Base-by-base conservation (phyloP, 345 rosid genomes). In the Heritiera littoralis region DNA sequence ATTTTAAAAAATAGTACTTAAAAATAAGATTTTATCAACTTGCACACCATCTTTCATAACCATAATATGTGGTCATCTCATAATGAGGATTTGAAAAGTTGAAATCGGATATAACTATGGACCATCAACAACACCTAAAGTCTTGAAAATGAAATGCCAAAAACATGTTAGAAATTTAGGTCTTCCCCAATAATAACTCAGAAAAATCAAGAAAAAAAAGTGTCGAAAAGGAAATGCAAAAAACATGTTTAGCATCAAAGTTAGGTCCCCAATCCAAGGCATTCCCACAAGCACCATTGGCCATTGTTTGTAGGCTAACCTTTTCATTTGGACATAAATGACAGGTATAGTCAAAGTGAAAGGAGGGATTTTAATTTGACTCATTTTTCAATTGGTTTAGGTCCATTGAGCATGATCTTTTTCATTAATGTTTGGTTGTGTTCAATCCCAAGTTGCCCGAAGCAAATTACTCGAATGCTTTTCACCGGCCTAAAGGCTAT, bases 401-500 rank as follows among this genome's bases (percentile, higher is more conserved):
- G 28, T 6, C 13, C 49, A 41, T 67, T 5, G 14, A 73, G 51
- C 8, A 38, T 15, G 60, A 20, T 28, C 5, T 10, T 46, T 45
- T n/a, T 13, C 70, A 0, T 0, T 43, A 28, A 28, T 10, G 15
- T 20, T 60, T 46, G 12, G 15, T 38, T 38, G 63, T n/a, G 8
- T 38, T 23, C 28, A 23, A 30, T 75, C 30, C 40, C 0, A 23
- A 28, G 60, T 40, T 81, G 6, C 8, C 43, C 8, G 11, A 23
- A 20, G 4, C 59, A 66, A 51, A 7, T n/a, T 35, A 32, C 48
- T 77, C 35, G 10, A 38, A 7, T 66, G 2, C 85, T 82, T 82
- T 82, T 61, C 70, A 75, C 82, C 81, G 7, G 72, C 77, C 77
- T 52, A 28, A 11, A 35, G 3, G 81, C 32, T 75, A 79, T 20